These are phyloP conservation scores for Hyphodiscus sp. DNA, from an alignment of 2,329 filamentous ascomycete genomes.

Conservation along the genomic window DNA sequence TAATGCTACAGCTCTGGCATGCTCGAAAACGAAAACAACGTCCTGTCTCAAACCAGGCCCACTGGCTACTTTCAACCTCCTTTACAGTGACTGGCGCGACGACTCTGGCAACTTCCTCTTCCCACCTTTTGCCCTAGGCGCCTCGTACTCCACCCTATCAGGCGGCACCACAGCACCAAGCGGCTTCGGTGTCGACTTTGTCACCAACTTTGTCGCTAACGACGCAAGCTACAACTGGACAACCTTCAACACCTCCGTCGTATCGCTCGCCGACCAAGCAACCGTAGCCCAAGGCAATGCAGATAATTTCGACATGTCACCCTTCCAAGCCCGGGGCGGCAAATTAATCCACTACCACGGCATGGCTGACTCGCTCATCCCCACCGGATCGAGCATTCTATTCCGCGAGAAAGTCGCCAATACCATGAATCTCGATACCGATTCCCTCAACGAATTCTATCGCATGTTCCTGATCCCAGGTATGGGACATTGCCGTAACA, in stretches of 20 bases:
- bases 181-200: background rate
- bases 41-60: background rate
- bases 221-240: background rate
- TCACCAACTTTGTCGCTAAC: background rate
- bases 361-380: conserved; percentile 40
- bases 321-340: conserved; percentile 34
- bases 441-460: conserved; percentile 37
- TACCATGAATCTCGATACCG: conserved; percentile 33
- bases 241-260: background rate
- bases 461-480: conserved; percentile 46
- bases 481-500: conserved; percentile 39
- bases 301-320: conserved; percentile 39
- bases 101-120: background rate
- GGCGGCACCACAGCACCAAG: background rate
- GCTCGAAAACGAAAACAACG: background rate
- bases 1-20: conserved; percentile 2
- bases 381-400: conserved; percentile 43
- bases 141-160: background rate
- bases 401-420: conserved; percentile 43
- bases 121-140: conserved; percentile 7
- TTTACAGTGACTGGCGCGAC: background rate
- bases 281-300: conserved; percentile 45
- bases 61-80: conserved; percentile 23
- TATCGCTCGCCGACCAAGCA: conserved; percentile 25
- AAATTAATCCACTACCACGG: conserved; percentile 20